Evolutionary conservation across 2,329 filamentous ascomycete genomes (phyloP).

Genomic region (Colletotrichum destructivum): DNA sequence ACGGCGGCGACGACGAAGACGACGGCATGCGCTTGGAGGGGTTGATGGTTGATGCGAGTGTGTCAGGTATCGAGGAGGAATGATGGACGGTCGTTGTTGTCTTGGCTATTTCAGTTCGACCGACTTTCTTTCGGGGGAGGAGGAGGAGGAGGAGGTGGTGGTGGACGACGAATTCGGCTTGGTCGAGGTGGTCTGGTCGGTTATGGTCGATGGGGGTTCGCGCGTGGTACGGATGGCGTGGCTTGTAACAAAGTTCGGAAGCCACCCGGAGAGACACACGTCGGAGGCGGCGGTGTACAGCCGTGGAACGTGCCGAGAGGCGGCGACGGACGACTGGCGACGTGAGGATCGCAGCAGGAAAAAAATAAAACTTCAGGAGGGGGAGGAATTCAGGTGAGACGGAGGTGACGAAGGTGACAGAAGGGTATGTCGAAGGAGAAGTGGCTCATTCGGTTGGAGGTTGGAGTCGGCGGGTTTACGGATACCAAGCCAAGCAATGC

Average conservation of each 20-base stretch:
- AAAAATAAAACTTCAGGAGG: background rate
- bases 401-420: background rate
- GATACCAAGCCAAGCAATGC: too few species aligned
- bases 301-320: constrained; percentile 2
- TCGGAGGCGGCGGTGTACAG: constrained; percentile 1
- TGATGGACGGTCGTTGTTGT: too few species aligned
- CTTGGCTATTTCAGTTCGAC: background rate
- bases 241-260: constrained; percentile 9
- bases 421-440: background rate
- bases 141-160: background rate
- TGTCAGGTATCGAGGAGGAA: background rate
- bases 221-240: constrained; percentile 9
- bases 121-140: background rate
- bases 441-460: background rate
- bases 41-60: background rate
- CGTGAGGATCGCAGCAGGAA: background rate
- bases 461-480: background rate
- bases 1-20: background rate
- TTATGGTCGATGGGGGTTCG: background rate
- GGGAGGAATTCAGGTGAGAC: background rate
- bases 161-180: too few species aligned
- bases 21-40: constrained; percentile 23
- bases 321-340: background rate
- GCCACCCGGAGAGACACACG: constrained; percentile 18
- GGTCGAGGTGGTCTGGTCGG: background rate